Base-by-base conservation (phyloP, 1,284 basidiomycete genomes). In the Ganoderma sinense region DNA sequence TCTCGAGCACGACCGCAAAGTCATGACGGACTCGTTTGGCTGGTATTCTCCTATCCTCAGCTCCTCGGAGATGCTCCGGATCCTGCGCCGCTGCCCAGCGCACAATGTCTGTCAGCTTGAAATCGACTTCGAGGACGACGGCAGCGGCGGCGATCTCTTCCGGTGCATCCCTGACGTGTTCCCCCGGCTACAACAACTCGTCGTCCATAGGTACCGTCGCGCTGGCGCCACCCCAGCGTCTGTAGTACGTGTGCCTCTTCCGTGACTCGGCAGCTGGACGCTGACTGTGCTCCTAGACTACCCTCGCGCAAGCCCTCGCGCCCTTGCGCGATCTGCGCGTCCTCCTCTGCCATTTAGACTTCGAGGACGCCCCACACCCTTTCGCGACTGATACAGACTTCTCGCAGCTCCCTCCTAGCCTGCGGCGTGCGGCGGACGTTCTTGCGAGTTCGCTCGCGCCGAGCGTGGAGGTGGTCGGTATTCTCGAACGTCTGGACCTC, bases 1-100 rank as follows among this genome's bases (percentile, higher is more conserved):
- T 20, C 26, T 26, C 31, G 11, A 14, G 0, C n/a, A 36, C 31
- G 48, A 64, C 14, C 13, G n/a, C 41, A 16, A 29, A 6, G 10
- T 7, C 11, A 41, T 64, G 51, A 31, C 53, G 4, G 4, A 33
- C 6, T 1, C 16, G 36, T 29, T 53, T 6, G 51, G 63, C 13
- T 64, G 63, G 63, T 18, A 36, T n/a, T 64, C 63, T 4, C 63
- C 63, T 11, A 29, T 64, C n/a, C 36, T 55, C 10, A 56, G 13
- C n/a, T 18, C 63, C 3, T 51, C 62, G 18, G 62, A 51, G 45
- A 53, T 63, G 62, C 43, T 63, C 16, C 31, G 11, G 2, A 41
- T 51, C 29, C 3, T 63, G 29, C 43, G 29, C 20, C 26, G 31
- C 11, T 51, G 43, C 31, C 26, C 23, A 4, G 31, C 53, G 53